Evolutionary conservation across 2,329 filamentous ascomycete genomes (phyloP).

Genomic region (Xylariales sp.): DNA sequence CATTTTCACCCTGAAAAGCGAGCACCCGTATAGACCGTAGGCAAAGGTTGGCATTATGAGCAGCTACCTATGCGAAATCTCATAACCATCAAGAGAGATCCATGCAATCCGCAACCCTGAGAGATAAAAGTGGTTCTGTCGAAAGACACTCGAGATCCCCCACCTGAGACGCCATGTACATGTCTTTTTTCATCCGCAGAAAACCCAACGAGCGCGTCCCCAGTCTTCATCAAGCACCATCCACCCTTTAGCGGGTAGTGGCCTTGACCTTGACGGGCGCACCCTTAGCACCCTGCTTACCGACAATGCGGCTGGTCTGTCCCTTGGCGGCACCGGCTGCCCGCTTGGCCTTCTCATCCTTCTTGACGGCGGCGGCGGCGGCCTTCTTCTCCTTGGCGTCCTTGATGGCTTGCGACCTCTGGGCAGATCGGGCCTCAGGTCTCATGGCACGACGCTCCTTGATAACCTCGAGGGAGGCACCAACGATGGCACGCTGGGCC

Average conservation of each 20-base stretch:
- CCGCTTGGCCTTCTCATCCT: constrained; percentile 97
- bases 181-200: constrained; percentile 13
- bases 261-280: constrained; percentile 79
- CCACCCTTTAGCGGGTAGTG: constrained; percentile 69
- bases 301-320: constrained; percentile 73
- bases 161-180: constrained; percentile 28
- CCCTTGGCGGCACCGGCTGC: constrained; percentile 72
- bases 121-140: constrained; percentile 18
- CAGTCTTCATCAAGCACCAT: constrained; percentile 8
- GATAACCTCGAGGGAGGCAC: constrained; percentile 99
- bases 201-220: constrained; percentile 12
- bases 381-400: constrained; percentile 99
- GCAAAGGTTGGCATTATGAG: constrained; percentile 24
- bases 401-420: constrained; percentile 86
- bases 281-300: constrained; percentile 98
- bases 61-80: constrained; percentile 25
- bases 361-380: constrained; percentile 84
- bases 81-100: constrained; percentile 21
- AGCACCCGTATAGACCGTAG: constrained; percentile 15
- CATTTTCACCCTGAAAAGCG: no score
- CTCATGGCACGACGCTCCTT: constrained; percentile 96
- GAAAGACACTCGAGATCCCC: constrained; percentile 24
- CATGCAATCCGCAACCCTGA: constrained; percentile 21
- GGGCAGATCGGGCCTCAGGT: constrained; percentile 91
- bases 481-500: constrained; percentile 97